Base-by-base conservation (phyloP, 176 grass and related monocot species). In the Triticum turgidum region DNA sequence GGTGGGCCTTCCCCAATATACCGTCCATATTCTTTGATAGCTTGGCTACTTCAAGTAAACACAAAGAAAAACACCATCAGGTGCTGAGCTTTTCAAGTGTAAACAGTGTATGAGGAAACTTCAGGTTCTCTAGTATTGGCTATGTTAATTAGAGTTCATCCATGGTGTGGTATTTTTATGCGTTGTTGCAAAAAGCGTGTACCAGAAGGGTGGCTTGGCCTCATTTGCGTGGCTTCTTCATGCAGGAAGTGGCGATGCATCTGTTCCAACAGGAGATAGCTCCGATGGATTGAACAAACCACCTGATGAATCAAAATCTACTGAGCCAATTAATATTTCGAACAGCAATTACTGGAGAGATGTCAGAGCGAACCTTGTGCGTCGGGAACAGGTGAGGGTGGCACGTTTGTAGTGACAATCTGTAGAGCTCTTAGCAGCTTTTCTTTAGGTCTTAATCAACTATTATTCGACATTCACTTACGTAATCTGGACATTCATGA, bases 301-400 rank as follows among this genome's bases (percentile, higher is more conserved):
- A 0, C 42, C 44, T 59, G 78, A 68, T 4, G 88, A 92, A 81
- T 61, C 81, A 47, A 83, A 91, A 68, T 81, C 79, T 7, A 84
- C 42, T 18, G 81, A 87, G 41, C 78, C 37, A 0, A 38, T 78
- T 65, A 86, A 67, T 84, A 84, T 88, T 84, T 88, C 80, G 29
- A 63, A 86, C 61, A 83, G 74, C 86, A 73, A 67, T 83, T 92
- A 95, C 83, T 98, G 96, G 96, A 69, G 97, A 87, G 86, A 98
- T 84, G 92, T 98, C 78, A 96, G 96, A 81, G 96, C 96, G 38
- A 95, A 88, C 74, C 96, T 95, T 86, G 92, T 98, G 34, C 84
- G 25, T 11, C 61, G 74, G 25, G 91, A 95, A 35, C 78, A 98
- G 90, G 93, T 98, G 70, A 94, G 88, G 0, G 13, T 0, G 2